A percentile compares a stretch with the other conserved stretches of the same genome.
Evolutionary conservation across 129 eudicot species (phyloP).

Genomic region (Flaveria linearis): DNA sequence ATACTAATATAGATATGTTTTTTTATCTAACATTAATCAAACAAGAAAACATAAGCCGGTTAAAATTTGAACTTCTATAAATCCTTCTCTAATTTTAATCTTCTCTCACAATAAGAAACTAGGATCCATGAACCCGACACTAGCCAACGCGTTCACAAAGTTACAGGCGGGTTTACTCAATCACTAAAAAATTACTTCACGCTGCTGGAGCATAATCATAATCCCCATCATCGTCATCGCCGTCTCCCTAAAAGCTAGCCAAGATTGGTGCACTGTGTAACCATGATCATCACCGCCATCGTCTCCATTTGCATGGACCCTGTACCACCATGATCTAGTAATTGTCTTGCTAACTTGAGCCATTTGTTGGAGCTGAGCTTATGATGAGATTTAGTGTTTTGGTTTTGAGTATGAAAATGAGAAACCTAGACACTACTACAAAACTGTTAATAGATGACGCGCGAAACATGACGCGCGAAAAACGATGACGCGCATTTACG

Average conservation of each 20-base stretch:
- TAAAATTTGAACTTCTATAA: too few species aligned
- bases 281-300: conserved; percentile 26
- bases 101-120: too few species aligned
- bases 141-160: not conserved
- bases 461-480: too few species aligned
- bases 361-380: not conserved
- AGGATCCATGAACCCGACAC: too few species aligned
- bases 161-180: not conserved
- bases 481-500: too few species aligned
- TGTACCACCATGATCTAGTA: conserved; percentile 4
- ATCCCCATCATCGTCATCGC: conserved; percentile 29
- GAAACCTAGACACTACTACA: too few species aligned
- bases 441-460: too few species aligned
- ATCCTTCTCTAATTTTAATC: too few species aligned
- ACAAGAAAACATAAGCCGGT: too few species aligned
- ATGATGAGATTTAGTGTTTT: not conserved
- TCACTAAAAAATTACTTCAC: not conserved
- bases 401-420: conserved; percentile 13
- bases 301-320: not conserved
- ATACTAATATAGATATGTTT: too few species aligned
- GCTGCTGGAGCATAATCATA: conserved; percentile 40
- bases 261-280: not conserved
- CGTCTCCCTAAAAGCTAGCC: conserved; percentile 16
- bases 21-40: too few species aligned
- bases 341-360: conserved; percentile 11